These are phyloP conservation scores for Kwoniella sp. DNA, from an alignment of 768 basidiomycete species.

Conservation along the genomic window DNA sequence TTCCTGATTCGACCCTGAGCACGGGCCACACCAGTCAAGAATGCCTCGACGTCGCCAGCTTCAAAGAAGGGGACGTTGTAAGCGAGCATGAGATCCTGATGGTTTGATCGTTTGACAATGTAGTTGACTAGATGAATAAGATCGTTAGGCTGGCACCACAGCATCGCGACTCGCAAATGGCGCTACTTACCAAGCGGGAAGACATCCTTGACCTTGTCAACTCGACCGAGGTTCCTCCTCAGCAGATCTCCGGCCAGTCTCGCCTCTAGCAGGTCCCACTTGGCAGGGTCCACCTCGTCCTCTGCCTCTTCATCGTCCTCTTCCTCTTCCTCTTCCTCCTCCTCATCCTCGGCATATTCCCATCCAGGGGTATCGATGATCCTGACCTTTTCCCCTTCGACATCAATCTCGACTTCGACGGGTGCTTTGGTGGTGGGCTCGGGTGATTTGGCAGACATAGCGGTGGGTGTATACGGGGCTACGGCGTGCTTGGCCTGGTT, in stretches of 20 bases:
- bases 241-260: slow-evolving; percentile 63
- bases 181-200: slow-evolving; percentile 60
- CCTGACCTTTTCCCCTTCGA: slow-evolving; percentile 58
- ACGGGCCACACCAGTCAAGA: slow-evolving; percentile 73
- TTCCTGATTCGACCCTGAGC: slow-evolving; percentile 71
- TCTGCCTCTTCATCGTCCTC: slow-evolving; percentile 45
- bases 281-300: slow-evolving; percentile 29
- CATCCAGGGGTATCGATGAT: slow-evolving; percentile 88
- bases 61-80: slow-evolving; percentile 78
- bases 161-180: too few species aligned
- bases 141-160: too few species aligned
- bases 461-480: slow-evolving; percentile 55
- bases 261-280: slow-evolving; percentile 48
- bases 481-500: slow-evolving; percentile 54
- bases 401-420: slow-evolving; percentile 60
- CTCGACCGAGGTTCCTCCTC: slow-evolving; percentile 70
- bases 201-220: slow-evolving; percentile 81
- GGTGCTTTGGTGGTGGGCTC: slow-evolving; percentile 69
- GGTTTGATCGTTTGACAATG: slow-evolving; percentile 64
- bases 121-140: slow-evolving; percentile 63
- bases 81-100: slow-evolving; percentile 82
- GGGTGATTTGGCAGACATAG: slow-evolving; percentile 52
- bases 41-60: slow-evolving; percentile 63
- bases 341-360: slow-evolving; percentile 53
- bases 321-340: slow-evolving; percentile 50